Conservation (phyloP, 164 flowering plant genomes). For the Platanus orientalis region DNA sequence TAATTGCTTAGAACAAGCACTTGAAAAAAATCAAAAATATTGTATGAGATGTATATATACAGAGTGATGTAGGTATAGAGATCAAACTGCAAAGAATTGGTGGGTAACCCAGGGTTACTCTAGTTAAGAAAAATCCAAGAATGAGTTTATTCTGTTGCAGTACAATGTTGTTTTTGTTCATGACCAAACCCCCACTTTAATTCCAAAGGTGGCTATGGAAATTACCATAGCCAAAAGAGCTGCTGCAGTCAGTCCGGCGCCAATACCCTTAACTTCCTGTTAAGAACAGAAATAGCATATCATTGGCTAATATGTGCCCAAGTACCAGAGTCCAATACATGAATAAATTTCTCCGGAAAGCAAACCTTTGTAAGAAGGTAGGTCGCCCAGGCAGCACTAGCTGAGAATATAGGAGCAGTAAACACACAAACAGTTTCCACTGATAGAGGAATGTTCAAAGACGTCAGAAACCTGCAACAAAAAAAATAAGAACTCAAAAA, state of each 20-base stretch:
- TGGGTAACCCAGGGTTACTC: too few species aligned
- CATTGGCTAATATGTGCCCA: not conserved
- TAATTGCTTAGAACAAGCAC: too few species aligned
- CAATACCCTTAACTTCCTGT: conserved; percentile 94
- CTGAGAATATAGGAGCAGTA: conserved; percentile 97
- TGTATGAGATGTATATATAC: too few species aligned
- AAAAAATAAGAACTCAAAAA: conserved; percentile 9
- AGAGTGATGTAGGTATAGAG: too few species aligned
- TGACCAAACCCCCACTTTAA: not conserved
- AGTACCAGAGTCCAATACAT: not conserved
- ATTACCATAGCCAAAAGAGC: conserved; percentile 91
- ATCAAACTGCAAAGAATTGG: too few species aligned
- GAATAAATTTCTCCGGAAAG: conserved; percentile 2
- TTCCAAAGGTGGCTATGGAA: conserved; percentile 8
- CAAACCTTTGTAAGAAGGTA: conserved; percentile 90
- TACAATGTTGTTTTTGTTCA: too few species aligned
- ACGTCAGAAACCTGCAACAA: conserved; percentile 62
- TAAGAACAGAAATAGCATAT: conserved; percentile 1
- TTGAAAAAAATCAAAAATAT: too few species aligned
- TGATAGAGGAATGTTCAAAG: conserved; percentile 93
- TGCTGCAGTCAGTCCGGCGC: conserved; percentile 97
- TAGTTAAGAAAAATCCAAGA: too few species aligned
- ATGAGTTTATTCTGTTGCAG: too few species aligned
- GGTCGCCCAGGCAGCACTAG: conserved; percentile 97
- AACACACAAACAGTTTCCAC: conserved; percentile 99